Evolutionary conservation across 768 basidiomycete species (phyloP).

Genomic region (Pleurotus salmoneostramineus): DNA sequence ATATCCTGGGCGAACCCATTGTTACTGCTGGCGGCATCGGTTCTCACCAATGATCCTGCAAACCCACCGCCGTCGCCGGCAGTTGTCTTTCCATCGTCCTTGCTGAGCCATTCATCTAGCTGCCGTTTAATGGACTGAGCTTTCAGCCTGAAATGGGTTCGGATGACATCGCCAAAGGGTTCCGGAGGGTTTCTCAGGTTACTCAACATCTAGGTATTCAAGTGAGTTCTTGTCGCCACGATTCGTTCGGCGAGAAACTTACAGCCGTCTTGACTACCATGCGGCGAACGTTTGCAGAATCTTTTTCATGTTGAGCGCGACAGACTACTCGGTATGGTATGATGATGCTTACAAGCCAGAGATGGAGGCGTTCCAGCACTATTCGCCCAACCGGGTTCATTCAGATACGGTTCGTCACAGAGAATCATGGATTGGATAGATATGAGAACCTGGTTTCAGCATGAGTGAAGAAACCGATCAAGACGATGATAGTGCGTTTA

Average conservation of each 20-base stretch:
- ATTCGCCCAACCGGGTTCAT: slow-evolving; percentile 86
- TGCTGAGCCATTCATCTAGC: slow-evolving; percentile 71
- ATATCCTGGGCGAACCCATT: slow-evolving; percentile 69
- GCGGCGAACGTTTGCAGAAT: slow-evolving; percentile 87
- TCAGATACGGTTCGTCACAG: slow-evolving; percentile 90
- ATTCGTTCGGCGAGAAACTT: slow-evolving; percentile 15
- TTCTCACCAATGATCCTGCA: slow-evolving; percentile 15
- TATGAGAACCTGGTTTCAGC: slow-evolving; percentile 78
- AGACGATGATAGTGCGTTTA: slow-evolving; percentile 19
- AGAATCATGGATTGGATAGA: slow-evolving; percentile 97
- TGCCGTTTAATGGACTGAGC: slow-evolving; percentile 64
- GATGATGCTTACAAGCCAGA: slow-evolving; percentile 56
- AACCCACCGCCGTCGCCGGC: background rate
- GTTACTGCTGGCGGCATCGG: slow-evolving; percentile 39
- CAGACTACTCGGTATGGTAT: background rate
- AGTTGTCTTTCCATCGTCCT: slow-evolving; percentile 70
- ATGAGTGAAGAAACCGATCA: slow-evolving; percentile 11
- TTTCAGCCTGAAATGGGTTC: slow-evolving; percentile 89
- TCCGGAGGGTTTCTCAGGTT: slow-evolving; percentile 80
- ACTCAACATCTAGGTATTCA: slow-evolving; percentile 65
- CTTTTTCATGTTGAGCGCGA: slow-evolving; percentile 30
- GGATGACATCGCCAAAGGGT: slow-evolving; percentile 83
- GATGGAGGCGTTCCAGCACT: slow-evolving; percentile 74
- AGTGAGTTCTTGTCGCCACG: too few relatives aligned
- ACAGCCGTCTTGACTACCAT: slow-evolving; percentile 92